Evolutionary conservation across 2,329 filamentous ascomycete genomes (phyloP), one percentile per base, ranked within the genome.

Genomic region (Zopfia rhizophila): DNA sequence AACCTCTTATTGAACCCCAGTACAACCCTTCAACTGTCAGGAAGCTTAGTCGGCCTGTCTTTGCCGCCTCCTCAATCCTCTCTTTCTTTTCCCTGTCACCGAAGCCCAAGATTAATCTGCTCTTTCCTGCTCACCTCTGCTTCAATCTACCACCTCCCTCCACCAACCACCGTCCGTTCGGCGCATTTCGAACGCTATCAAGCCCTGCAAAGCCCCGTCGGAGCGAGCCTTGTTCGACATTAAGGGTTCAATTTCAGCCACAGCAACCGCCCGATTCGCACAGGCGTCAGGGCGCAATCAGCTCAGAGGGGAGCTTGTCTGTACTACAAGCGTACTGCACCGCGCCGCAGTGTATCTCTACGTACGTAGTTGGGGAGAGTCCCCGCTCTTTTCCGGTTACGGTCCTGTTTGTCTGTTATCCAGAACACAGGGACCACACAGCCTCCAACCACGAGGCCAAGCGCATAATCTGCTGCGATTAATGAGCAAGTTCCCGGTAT

Each of bases 401-500:
- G 48, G 53, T 53, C 42, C 49, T 51, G 55, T n/a, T n/a, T n/a
- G n/a, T n/a, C 51, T 45, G 40, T 47, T 41, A 51, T 55, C 44
- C 44, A 55, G 50, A 39, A 45, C 54, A 55, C 56, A 55, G 60
- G 45, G 39, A 45, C 48, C 37, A 28, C 28, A n/a, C n/a, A n/a
- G 19, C 25, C 27, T 30, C 8, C n/a, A 22, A 11, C 14, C 24
- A 29, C 29, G 27, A 42, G 29, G 31, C 38, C 38, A 43, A 31
- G 45, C 51, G 58, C 44, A 50, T 38, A 33, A 43, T 18, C 41
- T 47, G 45, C 45, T 45, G 50, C 51, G 31, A 31, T 53, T 32
- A 35, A 41, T 66, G 68, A 69, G 65, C 66, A 69, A 48, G 51
- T 66, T 67, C 32, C 61, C 38, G 53, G 11, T 17, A 42, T 48